Evolutionary conservation across 106 monocot species (phyloP).

Genomic region (Xerophyta viscosa): DNA sequence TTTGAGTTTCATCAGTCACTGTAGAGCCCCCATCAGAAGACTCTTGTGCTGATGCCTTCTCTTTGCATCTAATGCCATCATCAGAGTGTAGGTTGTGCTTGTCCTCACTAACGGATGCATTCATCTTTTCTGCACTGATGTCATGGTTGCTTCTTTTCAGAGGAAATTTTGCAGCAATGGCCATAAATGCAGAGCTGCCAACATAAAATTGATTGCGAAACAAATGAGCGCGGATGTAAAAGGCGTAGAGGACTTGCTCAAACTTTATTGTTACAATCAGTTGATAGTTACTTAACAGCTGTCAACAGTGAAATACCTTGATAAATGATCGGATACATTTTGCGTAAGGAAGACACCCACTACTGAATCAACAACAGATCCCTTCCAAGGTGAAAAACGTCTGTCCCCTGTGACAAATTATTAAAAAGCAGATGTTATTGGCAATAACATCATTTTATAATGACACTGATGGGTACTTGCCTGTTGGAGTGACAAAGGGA

Average conservation of each 20-base stretch:
- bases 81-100: conserved; percentile 5
- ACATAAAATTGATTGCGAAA: too few relatives aligned
- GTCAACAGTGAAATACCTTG: conserved; percentile 63
- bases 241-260: too few relatives aligned
- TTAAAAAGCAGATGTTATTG: background rate
- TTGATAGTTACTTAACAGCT: too few relatives aligned
- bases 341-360: conserved; percentile 80
- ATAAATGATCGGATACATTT: conserved; percentile 80
- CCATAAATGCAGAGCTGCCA: conserved; percentile 91
- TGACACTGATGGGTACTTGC: too few relatives aligned
- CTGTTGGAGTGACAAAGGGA: too few relatives aligned
- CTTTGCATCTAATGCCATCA: conserved; percentile 13
- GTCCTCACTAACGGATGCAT: conserved; percentile 5
- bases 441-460: background rate
- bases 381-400: conserved; percentile 66
- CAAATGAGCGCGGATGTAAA: background rate
- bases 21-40: conserved; percentile 12
- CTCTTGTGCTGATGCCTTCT: conserved; percentile 19
- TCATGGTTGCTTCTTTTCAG: background rate
- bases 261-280: too few relatives aligned
- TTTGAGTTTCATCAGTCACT: conserved; percentile 7
- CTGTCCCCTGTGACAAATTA: conserved; percentile 39
- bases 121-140: conserved; percentile 9
- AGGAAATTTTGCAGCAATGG: conserved; percentile 76
- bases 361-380: conserved; percentile 74